Evolutionary conservation across 108 stramenopile genomes (phyloP).

Genomic region (Nitzschia inconspicua): DNA sequence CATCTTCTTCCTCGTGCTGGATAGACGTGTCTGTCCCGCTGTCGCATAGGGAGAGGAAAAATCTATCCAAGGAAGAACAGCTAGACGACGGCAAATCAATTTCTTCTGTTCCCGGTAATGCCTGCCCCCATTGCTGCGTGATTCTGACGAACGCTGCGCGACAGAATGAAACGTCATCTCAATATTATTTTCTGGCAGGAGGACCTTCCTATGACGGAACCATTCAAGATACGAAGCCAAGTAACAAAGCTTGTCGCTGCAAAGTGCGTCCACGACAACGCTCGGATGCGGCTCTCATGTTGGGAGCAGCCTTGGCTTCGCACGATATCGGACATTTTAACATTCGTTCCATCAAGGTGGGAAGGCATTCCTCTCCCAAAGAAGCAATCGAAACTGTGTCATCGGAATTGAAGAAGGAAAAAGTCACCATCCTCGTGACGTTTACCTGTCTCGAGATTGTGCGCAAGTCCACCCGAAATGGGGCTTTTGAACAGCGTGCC

Average conservation of each 20-base stretch:
- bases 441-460: constrained; percentile 36
- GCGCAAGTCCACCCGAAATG: neutral
- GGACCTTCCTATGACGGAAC: constrained; percentile 41
- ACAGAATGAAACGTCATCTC: too few relatives aligned
- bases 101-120: too few relatives aligned
- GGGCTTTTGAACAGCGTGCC: too few relatives aligned
- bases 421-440: constrained; percentile 44
- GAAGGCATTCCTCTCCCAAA: neutral
- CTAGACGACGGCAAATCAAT: too few relatives aligned
- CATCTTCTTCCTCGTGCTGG: too few relatives aligned
- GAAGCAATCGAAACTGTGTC: neutral
- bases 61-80: too few relatives aligned
- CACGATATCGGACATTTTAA: constrained; percentile 29
- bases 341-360: constrained; percentile 20
- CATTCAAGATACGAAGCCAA: constrained; percentile 23
- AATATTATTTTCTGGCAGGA: too few relatives aligned
- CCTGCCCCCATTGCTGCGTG: too few relatives aligned
- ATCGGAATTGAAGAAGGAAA: neutral
- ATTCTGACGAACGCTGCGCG: too few relatives aligned
- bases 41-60: too few relatives aligned
- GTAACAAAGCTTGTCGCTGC: neutral
- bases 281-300: constrained; percentile 33
- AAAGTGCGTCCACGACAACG: constrained; percentile 9
- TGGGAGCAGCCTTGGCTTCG: constrained; percentile 24
- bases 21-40: too few relatives aligned